A percentile compares a stretch with the other conserved stretches of the same genome.
These are phyloP conservation scores for Chytriomyces hyalinus DNA, from an alignment of 192 early-diverging fungal species.

Conservation along the genomic window DNA sequence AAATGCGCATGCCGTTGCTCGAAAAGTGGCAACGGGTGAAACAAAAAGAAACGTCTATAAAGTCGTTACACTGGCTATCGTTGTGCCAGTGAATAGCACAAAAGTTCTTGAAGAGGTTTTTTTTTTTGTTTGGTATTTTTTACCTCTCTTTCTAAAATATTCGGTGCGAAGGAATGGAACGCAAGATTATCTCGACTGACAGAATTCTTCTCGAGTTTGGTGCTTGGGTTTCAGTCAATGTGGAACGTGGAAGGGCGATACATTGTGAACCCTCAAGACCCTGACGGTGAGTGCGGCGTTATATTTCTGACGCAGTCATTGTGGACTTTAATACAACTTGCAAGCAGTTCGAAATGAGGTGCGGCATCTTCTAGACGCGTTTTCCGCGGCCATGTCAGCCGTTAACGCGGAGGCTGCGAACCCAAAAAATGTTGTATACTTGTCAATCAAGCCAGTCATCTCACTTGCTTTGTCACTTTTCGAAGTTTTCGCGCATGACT, in stretches of 20 bases:
- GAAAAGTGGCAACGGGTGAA: neutral
- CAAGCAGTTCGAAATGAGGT: neutral
- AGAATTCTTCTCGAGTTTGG: neutral
- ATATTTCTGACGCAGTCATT: neutral
- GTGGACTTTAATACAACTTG: neutral
- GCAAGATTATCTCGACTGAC: neutral
- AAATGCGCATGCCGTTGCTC: constrained; percentile 14
- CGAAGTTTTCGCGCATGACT: constrained; percentile 25
- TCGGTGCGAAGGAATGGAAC: constrained; percentile 13
- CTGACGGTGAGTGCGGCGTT: neutral
- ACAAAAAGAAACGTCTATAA: constrained; percentile 17
- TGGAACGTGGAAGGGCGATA: constrained; percentile 9
- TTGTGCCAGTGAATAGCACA: neutral
- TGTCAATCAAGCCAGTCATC: constrained; percentile 8
- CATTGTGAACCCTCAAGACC: neutral
- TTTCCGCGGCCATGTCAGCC: constrained; percentile 7
- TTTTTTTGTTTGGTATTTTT: neutral
- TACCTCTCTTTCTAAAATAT: neutral
- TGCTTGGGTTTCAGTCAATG: constrained; percentile 3
- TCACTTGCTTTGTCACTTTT: constrained; percentile 4
- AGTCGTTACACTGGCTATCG: constrained; percentile 22
- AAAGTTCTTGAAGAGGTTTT: constrained; percentile 21
- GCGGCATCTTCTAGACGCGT: constrained; percentile 4
- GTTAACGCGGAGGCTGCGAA: constrained; percentile 12
- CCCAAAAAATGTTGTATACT: constrained; percentile 27